phyloP scores from a whole-genome alignment of 2,329 filamentous ascomycete genomes.

The Colletotrichum higginsianum region DNA sequence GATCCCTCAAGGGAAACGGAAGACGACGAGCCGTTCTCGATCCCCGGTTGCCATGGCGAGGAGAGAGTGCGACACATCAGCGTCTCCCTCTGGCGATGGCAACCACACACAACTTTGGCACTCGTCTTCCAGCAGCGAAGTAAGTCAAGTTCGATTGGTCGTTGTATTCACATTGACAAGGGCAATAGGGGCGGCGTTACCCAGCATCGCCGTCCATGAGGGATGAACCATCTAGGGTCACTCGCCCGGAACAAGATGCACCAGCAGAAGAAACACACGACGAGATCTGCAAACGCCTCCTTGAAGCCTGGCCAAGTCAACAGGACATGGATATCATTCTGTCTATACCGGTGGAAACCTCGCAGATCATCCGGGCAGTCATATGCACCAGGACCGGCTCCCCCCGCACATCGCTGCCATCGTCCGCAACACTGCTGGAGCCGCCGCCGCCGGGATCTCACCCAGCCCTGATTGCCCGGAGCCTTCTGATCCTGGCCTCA shows the following conservation, averaged over 20 bases:
- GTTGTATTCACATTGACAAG: neutral
- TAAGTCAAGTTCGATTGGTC: too few species aligned
- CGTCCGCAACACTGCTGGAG: conserved; percentile 5
- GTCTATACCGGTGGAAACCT: conserved; percentile 11
- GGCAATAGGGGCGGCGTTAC: too few species aligned
- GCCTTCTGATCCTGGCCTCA: conserved; percentile 56
- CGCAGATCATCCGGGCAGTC: conserved; percentile 21
- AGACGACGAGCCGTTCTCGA: neutral
- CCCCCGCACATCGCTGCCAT: neutral
- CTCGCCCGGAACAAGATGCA: neutral
- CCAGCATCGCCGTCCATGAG: too few species aligned
- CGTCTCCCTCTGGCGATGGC: neutral
- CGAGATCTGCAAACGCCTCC: neutral
- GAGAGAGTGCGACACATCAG: neutral
- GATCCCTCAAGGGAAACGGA: neutral
- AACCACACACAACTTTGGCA: neutral
- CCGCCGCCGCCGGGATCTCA: conserved; percentile 14
- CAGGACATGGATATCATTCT: conserved; percentile 8
- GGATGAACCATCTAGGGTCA: neutral
- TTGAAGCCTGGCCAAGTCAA: conserved; percentile 21
- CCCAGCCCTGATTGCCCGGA: conserved; percentile 59
- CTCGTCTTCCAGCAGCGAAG: neutral
- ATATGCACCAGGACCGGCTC: neutral
- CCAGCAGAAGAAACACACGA: neutral
- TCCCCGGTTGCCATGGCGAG: neutral